phyloP scores from a whole-genome alignment of 192 early-diverging fungal species.

The Kappamyces sp. region DNA sequence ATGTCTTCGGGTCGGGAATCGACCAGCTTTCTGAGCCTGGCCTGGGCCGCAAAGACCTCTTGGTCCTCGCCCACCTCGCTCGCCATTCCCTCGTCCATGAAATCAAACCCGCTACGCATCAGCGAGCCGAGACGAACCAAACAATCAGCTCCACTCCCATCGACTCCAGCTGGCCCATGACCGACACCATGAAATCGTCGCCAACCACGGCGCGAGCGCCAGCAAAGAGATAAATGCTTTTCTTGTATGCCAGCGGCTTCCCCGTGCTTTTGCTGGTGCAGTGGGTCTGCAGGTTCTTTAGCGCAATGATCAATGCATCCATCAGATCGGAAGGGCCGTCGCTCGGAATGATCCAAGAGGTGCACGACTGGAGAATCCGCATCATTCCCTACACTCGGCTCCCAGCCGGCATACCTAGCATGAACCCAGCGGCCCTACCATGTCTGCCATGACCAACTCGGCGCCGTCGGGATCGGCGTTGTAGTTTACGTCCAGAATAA shows the following conservation, averaged over 20 bases:
- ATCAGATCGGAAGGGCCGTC: too few species aligned
- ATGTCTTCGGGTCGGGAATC: background rate
- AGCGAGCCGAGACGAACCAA: constrained; percentile 4
- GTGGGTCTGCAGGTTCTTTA: constrained; percentile 19
- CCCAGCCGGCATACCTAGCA: too few species aligned
- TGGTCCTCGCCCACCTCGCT: background rate
- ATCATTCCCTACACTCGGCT: too few species aligned
- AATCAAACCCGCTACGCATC: constrained; percentile 35
- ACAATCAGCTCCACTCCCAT: constrained; percentile 34
- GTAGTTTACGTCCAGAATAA: constrained; percentile 4
- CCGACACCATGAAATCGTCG: constrained; percentile 32
- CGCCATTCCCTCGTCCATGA: background rate
- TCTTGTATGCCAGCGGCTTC: constrained; percentile 57
- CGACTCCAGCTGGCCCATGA: constrained; percentile 22
- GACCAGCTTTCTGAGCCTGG: too few species aligned
- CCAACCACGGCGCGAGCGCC: constrained; percentile 50
- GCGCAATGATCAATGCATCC: too few species aligned
- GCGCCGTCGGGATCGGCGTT: constrained; percentile 30
- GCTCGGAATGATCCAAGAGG: too few species aligned
- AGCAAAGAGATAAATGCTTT: constrained; percentile 62
- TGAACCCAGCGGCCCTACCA: background rate
- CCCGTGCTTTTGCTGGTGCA: constrained; percentile 50
- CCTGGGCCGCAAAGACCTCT: too few species aligned
- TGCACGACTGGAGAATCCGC: too few species aligned
- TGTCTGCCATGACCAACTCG: constrained; percentile 31